Evolutionary conservation across 1,139 yeast species (phyloP).

Genomic region (Debaryomyces coudertii): DNA sequence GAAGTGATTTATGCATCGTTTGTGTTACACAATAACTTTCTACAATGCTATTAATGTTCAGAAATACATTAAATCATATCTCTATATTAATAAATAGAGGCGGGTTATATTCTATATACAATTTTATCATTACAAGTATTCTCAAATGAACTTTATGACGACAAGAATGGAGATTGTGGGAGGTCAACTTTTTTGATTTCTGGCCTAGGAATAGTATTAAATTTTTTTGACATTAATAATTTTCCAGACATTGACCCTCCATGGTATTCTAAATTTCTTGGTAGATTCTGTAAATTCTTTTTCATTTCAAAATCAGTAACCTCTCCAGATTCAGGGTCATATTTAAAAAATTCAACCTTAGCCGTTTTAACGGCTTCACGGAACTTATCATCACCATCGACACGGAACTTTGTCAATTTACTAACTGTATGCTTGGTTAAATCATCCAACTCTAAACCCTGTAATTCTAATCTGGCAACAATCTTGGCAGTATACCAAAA

Average conservation of each 20-base stretch:
- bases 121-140: not conserved
- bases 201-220: slow-evolving; percentile 36
- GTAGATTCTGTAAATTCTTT: slow-evolving; percentile 38
- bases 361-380: slow-evolving; percentile 65
- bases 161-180: slow-evolving; percentile 44
- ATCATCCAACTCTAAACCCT: slow-evolving; percentile 62
- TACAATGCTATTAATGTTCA: not conserved
- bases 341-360: slow-evolving; percentile 58
- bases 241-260: slow-evolving; percentile 30
- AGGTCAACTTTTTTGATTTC: slow-evolving; percentile 21
- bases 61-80: slow-evolving; percentile 1
- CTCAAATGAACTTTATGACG: slow-evolving; percentile 4
- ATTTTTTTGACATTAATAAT: slow-evolving; percentile 41
- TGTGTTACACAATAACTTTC: slow-evolving; percentile 2
- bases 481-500: slow-evolving; percentile 77
- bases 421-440: slow-evolving; percentile 61
- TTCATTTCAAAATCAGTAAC: slow-evolving; percentile 28
- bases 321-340: slow-evolving; percentile 30
- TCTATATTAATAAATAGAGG: not conserved
- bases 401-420: slow-evolving; percentile 50
- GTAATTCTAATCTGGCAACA: slow-evolving; percentile 77
- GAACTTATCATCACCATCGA: slow-evolving; percentile 57
- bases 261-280: slow-evolving; percentile 32
- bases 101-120: slow-evolving; percentile 7
- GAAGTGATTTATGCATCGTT: not conserved